phyloP scores from a whole-genome alignment of 2,329 filamentous ascomycete species.

The Remersonia thermophila region DNA sequence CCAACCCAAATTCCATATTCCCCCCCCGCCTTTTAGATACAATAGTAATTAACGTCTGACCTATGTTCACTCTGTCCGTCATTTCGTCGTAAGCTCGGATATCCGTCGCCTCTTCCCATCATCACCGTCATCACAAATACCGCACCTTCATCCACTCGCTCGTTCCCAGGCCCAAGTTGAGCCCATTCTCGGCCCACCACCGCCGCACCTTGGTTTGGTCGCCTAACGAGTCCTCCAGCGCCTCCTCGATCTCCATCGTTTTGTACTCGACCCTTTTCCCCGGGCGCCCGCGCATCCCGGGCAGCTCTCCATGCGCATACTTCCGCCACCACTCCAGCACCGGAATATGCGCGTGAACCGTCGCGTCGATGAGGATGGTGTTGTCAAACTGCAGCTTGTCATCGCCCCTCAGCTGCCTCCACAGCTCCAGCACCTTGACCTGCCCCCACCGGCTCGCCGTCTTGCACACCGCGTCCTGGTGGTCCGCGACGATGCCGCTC shows the following conservation, averaged over 20 bases:
- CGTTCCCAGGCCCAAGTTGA: slow-evolving; percentile 70
- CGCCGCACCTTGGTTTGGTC: slow-evolving; percentile 57
- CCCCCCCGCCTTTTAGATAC: neutral
- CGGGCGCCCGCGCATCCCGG: slow-evolving; percentile 40
- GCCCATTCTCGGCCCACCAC: slow-evolving; percentile 81
- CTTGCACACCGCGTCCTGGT: slow-evolving; percentile 72
- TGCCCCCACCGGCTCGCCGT: slow-evolving; percentile 77
- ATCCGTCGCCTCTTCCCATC: too few species aligned
- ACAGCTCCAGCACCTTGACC: slow-evolving; percentile 70
- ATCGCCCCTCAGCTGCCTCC: slow-evolving; percentile 62
- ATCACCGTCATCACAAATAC: slow-evolving; percentile 38
- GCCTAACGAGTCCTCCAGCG: slow-evolving; percentile 72
- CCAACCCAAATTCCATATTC: neutral
- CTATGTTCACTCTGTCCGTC: too few species aligned
- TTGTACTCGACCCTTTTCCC: slow-evolving; percentile 78
- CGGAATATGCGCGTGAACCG: slow-evolving; percentile 70
- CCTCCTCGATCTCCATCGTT: slow-evolving; percentile 91
- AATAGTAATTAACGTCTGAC: too few species aligned
- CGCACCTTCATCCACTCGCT: slow-evolving; percentile 84
- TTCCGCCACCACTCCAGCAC: slow-evolving; percentile 90
- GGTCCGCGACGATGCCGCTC: slow-evolving; percentile 64
- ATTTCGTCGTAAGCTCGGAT: too few species aligned
- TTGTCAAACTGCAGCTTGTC: slow-evolving; percentile 27
- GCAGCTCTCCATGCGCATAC: slow-evolving; percentile 45
- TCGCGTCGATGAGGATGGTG: slow-evolving; percentile 60